A percentile compares a stretch with the other conserved stretches of the same genome.
Evolutionary conservation across 2,329 filamentous ascomycete species (phyloP).

Genomic region (Colletotrichum tanaceti): DNA sequence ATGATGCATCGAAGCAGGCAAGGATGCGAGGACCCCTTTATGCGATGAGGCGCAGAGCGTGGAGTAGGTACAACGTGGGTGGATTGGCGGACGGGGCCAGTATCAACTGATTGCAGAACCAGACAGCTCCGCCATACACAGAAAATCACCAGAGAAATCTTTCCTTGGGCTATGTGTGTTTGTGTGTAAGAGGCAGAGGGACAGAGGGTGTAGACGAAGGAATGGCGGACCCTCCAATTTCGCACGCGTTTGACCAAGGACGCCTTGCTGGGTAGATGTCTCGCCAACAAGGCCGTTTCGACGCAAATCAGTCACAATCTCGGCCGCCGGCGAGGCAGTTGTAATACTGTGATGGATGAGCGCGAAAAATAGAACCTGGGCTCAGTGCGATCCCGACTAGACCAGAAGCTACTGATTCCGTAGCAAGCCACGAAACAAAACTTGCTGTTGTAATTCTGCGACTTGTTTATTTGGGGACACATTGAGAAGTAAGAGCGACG

Average conservation of each 20-base stretch:
- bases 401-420: conserved; percentile 8
- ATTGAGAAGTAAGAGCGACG: background rate
- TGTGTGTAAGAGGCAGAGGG: no score
- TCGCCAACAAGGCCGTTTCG: conserved; percentile 17
- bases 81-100: conserved; percentile 7
- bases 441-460: background rate
- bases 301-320: conserved; percentile 1
- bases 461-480: background rate
- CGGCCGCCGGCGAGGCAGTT: background rate
- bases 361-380: background rate
- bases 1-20: conserved; percentile 29
- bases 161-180: no score
- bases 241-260: conserved; percentile 7
- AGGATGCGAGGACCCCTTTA: conserved; percentile 37
- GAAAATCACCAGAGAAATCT: no score
- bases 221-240: conserved; percentile 28
- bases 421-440: conserved; percentile 8
- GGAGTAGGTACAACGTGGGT: conserved; percentile 23
- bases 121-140: background rate
- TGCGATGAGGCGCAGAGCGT: conserved; percentile 36
- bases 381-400: conserved; percentile 1
- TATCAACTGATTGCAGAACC: background rate
- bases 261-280: conserved; percentile 8
- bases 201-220: background rate
- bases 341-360: background rate